Percentiles rank a stretch among this genome's conserved stretches.
Evolutionary conservation across 2,329 filamentous ascomycete species (phyloP).

Genomic region (Botryotinia calthae): DNA sequence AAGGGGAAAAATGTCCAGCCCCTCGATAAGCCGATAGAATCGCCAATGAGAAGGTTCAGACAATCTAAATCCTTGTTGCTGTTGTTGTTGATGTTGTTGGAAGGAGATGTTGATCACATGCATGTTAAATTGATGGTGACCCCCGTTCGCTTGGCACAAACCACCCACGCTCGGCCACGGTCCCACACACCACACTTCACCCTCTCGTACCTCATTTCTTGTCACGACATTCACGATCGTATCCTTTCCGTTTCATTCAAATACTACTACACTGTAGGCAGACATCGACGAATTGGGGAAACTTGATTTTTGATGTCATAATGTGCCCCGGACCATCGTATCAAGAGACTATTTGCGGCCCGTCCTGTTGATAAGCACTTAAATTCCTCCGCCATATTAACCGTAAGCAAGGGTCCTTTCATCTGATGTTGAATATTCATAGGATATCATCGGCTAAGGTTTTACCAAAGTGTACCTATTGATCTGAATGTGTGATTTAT

Average conservation of each 20-base stretch:
- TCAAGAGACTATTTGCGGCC: neutral
- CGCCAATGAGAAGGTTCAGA: neutral
- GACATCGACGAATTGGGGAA: neutral
- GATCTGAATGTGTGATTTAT: neutral
- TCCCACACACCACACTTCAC: neutral
- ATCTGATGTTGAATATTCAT: neutral
- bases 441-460: neutral
- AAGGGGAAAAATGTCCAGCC: neutral
- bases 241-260: neutral
- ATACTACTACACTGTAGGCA: neutral
- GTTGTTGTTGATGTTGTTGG: neutral
- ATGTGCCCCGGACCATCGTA: neutral
- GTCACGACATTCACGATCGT: neutral
- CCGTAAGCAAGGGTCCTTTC: neutral
- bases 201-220: neutral
- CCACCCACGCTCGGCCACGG: too few relatives aligned
- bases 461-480: neutral
- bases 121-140: neutral
- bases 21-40: neutral
- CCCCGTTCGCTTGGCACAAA: neutral
- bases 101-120: neutral
- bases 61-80: constrained; percentile 10
- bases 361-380: constrained; percentile 1
- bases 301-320: neutral
- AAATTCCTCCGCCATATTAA: neutral